Evolutionary conservation across 2,329 filamentous ascomycete species (phyloP).

Genomic region (Geosmithia putterillii): DNA sequence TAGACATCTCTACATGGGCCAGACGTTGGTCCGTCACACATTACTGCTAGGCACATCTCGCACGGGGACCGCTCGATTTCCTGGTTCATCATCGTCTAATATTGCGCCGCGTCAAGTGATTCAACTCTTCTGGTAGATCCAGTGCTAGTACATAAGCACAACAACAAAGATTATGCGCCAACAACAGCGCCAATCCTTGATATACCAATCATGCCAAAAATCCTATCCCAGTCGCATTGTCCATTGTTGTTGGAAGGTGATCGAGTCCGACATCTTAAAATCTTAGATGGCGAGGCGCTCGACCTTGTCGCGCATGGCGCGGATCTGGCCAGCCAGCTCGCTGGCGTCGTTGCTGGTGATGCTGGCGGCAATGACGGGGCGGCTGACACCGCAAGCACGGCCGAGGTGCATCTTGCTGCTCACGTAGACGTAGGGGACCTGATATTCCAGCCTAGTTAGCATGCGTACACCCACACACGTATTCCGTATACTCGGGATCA

Average conservation of each 20-base stretch:
- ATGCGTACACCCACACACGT: neutral
- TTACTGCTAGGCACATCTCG: too few species aligned
- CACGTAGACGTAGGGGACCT: constrained; percentile 51
- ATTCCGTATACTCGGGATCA: neutral
- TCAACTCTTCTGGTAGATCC: too few species aligned
- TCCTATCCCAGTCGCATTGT: neutral
- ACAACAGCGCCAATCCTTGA: neutral
- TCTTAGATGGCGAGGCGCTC: constrained; percentile 86
- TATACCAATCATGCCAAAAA: neutral
- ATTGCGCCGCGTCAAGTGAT: neutral
- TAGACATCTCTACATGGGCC: too few species aligned
- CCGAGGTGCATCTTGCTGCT: constrained; percentile 75
- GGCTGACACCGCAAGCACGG: constrained; percentile 77
- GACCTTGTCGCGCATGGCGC: constrained; percentile 84
- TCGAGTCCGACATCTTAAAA: too few species aligned
- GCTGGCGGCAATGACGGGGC: constrained; percentile 73
- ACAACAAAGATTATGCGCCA: neutral
- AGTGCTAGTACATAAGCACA: neutral
- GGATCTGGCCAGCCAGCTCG: constrained; percentile 80
- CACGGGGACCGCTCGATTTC: too few species aligned
- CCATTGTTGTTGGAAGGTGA: neutral
- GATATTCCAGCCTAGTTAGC: neutral
- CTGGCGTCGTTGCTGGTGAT: constrained; percentile 90
- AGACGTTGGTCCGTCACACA: too few species aligned
- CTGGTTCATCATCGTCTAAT: neutral